Conservation (phyloP, 805 yeast genomes). For the Blastobotrys parvus region DNA sequence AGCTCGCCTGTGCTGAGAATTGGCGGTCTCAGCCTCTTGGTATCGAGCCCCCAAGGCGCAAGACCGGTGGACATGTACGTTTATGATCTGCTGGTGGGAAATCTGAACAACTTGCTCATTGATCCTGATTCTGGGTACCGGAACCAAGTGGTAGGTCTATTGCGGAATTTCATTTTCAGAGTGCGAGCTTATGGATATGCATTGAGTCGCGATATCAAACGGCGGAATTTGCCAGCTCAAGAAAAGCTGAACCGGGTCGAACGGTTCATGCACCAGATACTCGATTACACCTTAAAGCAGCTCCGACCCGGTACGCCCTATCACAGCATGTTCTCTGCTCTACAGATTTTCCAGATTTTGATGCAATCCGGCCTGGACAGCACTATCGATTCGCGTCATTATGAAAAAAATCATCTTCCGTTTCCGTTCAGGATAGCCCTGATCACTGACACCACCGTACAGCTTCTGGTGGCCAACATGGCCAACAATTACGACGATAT, state of each 20-base stretch:
- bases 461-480: constrained; percentile 52
- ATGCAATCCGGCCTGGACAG: constrained; percentile 51
- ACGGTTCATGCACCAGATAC: constrained; percentile 35
- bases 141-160: constrained; percentile 51
- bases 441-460: constrained; percentile 33
- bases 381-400: constrained; percentile 29
- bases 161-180: constrained; percentile 56
- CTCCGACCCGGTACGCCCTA: constrained; percentile 51
- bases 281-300: constrained; percentile 31
- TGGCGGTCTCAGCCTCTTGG: constrained; percentile 50
- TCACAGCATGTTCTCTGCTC: constrained; percentile 43
- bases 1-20: constrained; percentile 38
- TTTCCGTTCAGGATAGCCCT: constrained; percentile 43
- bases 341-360: constrained; percentile 39
- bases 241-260: constrained; percentile 8
- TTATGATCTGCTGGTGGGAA: constrained; percentile 36
- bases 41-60: constrained; percentile 55
- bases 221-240: background rate
- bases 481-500: constrained; percentile 73
- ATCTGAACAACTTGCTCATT: constrained; percentile 45
- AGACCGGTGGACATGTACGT: constrained; percentile 41
- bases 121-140: constrained; percentile 64
- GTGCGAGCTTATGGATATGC: constrained; percentile 62
- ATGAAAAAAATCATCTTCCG: constrained; percentile 37
- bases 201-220: constrained; percentile 36